Evolutionary conservation across 2,329 filamentous ascomycete species (phyloP).

Genomic region (Fusarium palustre): DNA sequence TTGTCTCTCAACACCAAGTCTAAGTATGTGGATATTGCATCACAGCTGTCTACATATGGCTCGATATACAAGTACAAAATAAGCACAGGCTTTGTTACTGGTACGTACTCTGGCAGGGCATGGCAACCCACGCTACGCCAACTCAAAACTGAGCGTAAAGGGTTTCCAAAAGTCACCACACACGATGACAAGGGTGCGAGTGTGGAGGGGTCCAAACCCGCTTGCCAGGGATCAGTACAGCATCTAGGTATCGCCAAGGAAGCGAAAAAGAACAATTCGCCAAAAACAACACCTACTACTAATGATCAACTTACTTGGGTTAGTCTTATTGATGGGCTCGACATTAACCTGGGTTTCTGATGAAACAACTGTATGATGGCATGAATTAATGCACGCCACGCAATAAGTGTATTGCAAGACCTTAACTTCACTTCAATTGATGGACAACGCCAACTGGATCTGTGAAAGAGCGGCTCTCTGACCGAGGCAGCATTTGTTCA

Average conservation of each 20-base stretch:
- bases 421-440: background rate
- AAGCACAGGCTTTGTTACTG: slow-evolving; percentile 20
- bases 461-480: background rate
- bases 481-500: slow-evolving; percentile 11
- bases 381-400: background rate
- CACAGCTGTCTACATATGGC: slow-evolving; percentile 22
- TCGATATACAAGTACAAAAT: background rate
- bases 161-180: slow-evolving; percentile 16
- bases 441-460: background rate
- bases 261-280: slow-evolving; percentile 48
- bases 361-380: background rate
- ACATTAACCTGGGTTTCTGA: background rate
- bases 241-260: slow-evolving; percentile 43
- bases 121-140: slow-evolving; percentile 26
- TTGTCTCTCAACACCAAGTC: slow-evolving; percentile 20
- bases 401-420: background rate
- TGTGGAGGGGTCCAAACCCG: slow-evolving; percentile 33
- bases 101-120: slow-evolving; percentile 20
- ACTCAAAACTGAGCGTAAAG: slow-evolving; percentile 35
- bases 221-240: slow-evolving; percentile 37
- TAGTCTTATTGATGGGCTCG: slow-evolving; percentile 1
- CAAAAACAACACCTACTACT: slow-evolving; percentile 34
- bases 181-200: slow-evolving; percentile 30
- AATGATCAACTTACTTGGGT: slow-evolving; percentile 21
- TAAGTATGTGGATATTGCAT: slow-evolving; percentile 5